Evolutionary conservation across 2,329 filamentous ascomycete genomes (phyloP).

Genomic region (Hypocrella siamensis): DNA sequence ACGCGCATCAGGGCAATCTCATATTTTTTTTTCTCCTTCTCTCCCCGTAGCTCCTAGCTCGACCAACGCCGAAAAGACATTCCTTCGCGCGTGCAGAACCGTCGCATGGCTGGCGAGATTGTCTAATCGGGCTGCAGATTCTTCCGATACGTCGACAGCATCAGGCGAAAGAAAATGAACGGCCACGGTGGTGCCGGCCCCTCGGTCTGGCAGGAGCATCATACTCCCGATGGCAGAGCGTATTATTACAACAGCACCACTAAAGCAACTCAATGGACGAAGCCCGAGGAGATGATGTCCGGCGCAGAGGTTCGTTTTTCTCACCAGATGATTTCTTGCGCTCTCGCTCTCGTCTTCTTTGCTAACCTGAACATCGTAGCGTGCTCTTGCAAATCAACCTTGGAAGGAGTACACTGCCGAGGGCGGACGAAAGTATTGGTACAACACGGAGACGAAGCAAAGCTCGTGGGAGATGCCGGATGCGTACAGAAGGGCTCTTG

Average conservation of each 20-base stretch:
- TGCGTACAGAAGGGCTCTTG: slow-evolving; percentile 59
- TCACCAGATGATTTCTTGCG: neutral
- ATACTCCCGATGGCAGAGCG: slow-evolving; percentile 62
- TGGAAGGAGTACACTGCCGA: slow-evolving; percentile 89
- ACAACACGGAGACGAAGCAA: slow-evolving; percentile 79
- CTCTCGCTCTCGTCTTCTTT: neutral
- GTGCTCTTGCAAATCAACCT: slow-evolving; percentile 64
- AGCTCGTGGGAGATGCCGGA: slow-evolving; percentile 94
- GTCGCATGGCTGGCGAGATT: too few relatives aligned
- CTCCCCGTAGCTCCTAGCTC: neutral
- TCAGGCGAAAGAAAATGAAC: slow-evolving; percentile 48
- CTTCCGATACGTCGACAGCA: slow-evolving; percentile 6
- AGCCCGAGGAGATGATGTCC: slow-evolving; percentile 79
- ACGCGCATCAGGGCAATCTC: too few relatives aligned
- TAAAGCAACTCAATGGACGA: slow-evolving; percentile 85
- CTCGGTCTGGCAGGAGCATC: slow-evolving; percentile 64
- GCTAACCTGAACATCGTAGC: slow-evolving; percentile 28
- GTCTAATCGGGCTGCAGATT: neutral
- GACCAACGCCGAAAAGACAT: neutral
- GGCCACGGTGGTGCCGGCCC: slow-evolving; percentile 33
- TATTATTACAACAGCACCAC: slow-evolving; percentile 88
- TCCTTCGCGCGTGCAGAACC: too few relatives aligned
- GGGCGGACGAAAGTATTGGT: slow-evolving; percentile 87
- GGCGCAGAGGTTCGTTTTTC: slow-evolving; percentile 50
- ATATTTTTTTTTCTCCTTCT: neutral